Percentiles rank a stretch among this genome's conserved stretches.
Evolutionary conservation across 495 filamentous ascomycete species (phyloP).

Genomic region (Daldinia concentrica): DNA sequence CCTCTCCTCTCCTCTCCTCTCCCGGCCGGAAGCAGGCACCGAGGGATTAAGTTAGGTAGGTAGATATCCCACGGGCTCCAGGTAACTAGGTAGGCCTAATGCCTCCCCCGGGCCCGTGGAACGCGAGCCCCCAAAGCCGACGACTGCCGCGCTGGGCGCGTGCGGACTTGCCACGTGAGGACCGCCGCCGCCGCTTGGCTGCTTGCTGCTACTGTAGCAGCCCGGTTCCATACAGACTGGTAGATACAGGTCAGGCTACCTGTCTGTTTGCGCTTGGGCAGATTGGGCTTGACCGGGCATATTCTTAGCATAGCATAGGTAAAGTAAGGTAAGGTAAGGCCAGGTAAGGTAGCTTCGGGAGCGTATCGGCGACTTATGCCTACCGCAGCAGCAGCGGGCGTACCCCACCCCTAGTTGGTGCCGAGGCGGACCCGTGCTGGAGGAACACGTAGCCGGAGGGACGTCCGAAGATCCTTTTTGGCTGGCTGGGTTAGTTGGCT

Average conservation of each 20-base stretch:
- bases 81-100: no score
- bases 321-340: background rate
- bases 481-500: background rate
- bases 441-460: background rate
- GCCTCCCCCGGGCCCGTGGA: background rate
- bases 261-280: no score
- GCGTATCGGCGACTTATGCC: background rate
- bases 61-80: background rate
- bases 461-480: background rate
- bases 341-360: background rate
- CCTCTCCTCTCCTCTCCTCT: no score
- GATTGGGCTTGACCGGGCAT: no score
- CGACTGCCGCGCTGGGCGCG: background rate
- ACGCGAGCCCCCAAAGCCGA: conserved; percentile 1
- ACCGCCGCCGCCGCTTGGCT: no score
- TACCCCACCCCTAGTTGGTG: background rate
- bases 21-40: background rate
- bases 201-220: background rate
- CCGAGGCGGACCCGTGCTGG: background rate
- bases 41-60: background rate
- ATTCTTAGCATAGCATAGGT: no score
- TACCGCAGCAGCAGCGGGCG: no score
- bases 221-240: background rate
- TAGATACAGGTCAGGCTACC: no score
- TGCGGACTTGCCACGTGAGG: background rate